Percentiles rank a stretch among this genome's conserved stretches.
Evolutionary conservation across 148 eudicot genomes (phyloP).

Genomic region (Heliamphora exappendiculata): DNA sequence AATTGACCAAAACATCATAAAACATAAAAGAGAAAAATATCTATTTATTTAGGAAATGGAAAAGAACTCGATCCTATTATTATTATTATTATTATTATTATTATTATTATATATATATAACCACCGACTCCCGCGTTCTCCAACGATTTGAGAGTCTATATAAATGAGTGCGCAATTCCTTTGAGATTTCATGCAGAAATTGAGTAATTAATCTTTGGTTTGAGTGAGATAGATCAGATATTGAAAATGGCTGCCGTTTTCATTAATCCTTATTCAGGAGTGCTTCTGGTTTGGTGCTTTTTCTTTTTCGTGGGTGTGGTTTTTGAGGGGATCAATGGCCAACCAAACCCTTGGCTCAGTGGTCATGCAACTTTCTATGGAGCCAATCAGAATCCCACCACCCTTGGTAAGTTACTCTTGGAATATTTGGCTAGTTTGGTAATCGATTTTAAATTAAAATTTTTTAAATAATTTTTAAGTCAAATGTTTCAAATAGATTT

Average conservation of each 20-base stretch:
- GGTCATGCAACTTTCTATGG: slow-evolving; percentile 85
- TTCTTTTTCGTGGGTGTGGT: slow-evolving; percentile 10
- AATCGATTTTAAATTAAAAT: too few relatives aligned
- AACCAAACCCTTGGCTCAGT: slow-evolving; percentile 34
- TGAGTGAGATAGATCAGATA: background rate
- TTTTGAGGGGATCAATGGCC: slow-evolving; percentile 29
- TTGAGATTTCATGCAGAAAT: background rate
- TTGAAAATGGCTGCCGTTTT: slow-evolving; percentile 1
- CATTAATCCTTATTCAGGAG: slow-evolving; percentile 4
- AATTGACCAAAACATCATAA: too few relatives aligned
- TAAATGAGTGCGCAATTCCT: slow-evolving; percentile 10
- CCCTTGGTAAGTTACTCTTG: slow-evolving; percentile 67
- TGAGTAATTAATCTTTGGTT: background rate
- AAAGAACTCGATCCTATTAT: too few relatives aligned
- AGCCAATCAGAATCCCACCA: slow-evolving; percentile 46
- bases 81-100: too few relatives aligned
- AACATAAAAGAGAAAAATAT: too few relatives aligned
- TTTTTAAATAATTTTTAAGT: too few relatives aligned
- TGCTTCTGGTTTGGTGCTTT: slow-evolving; percentile 12
- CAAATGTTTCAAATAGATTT: too few relatives aligned
- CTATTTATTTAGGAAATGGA: too few relatives aligned
- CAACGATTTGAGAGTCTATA: slow-evolving; percentile 6
- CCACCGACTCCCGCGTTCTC: slow-evolving; percentile 31
- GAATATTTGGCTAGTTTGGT: too few relatives aligned
- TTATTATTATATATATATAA: background rate